A percentile compares a stretch with the other conserved stretches of the same genome.
phyloP scores from a whole-genome alignment of 1,284 basidiomycete species.

The Moesziomyces globuligerus region DNA sequence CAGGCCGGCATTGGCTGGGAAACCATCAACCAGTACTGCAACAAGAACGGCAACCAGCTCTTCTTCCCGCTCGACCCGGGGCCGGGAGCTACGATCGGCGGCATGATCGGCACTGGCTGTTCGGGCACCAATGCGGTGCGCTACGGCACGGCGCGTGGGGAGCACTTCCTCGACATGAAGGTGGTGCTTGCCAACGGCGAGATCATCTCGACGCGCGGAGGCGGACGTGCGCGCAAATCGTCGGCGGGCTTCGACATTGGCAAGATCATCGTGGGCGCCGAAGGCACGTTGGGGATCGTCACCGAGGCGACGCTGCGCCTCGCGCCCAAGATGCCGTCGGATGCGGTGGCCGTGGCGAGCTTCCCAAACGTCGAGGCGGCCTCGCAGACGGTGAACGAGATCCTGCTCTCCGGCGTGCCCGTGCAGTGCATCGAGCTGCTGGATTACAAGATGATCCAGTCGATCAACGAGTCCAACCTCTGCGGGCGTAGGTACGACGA shows the following conservation, averaged over 20 bases:
- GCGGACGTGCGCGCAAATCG: slow-evolving; percentile 77
- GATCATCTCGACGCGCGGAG: slow-evolving; percentile 87
- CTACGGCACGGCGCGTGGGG: slow-evolving; percentile 83
- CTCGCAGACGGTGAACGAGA: slow-evolving; percentile 78
- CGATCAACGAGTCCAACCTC: slow-evolving; percentile 68
- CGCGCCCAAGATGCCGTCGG: slow-evolving; percentile 79
- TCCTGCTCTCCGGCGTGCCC: slow-evolving; percentile 70
- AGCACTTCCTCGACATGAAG: slow-evolving; percentile 57
- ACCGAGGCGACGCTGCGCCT: slow-evolving; percentile 87
- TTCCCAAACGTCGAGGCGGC: slow-evolving; percentile 71
- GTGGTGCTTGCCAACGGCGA: slow-evolving; percentile 85
- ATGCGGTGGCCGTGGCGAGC: slow-evolving; percentile 71
- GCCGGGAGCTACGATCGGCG: slow-evolving; percentile 81
- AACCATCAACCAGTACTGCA: slow-evolving; percentile 81
- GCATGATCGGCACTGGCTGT: slow-evolving; percentile 79
- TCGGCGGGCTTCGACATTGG: slow-evolving; percentile 90
- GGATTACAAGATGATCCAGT: slow-evolving; percentile 56
- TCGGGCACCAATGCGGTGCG: slow-evolving; percentile 82
- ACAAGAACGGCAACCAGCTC: slow-evolving; percentile 77
- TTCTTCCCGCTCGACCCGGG: slow-evolving; percentile 83
- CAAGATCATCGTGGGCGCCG: slow-evolving; percentile 91
- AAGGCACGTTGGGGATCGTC: slow-evolving; percentile 91
- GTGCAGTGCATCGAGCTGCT: slow-evolving; percentile 72
- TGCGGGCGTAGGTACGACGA: slow-evolving; percentile 44
- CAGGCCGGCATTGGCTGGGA: slow-evolving; percentile 84